phyloP scores from a whole-genome alignment of 176 grass and related monocot genomes.

The Oryza brachyantha region DNA sequence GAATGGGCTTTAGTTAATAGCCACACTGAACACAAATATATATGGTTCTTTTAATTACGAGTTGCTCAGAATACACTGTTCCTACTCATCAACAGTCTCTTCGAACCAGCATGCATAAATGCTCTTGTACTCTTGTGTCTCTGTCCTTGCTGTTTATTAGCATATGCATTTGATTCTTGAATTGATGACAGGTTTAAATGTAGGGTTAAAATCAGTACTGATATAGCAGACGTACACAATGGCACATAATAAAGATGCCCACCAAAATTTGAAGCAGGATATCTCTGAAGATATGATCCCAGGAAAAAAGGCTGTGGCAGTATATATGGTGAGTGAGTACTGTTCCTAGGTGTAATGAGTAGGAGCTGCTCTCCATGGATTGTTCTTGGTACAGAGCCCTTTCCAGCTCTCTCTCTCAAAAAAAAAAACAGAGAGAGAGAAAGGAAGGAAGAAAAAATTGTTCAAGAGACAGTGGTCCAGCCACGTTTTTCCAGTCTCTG shows the following conservation, averaged over 20 bases:
- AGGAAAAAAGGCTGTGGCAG: conserved; percentile 23
- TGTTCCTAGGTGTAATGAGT: conserved; percentile 25
- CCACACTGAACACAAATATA: not conserved
- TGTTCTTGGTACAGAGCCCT: conserved; percentile 34
- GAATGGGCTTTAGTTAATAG: not conserved
- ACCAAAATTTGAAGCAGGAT: conserved; percentile 17
- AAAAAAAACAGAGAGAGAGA: not conserved
- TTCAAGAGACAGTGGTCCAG: conserved; percentile 33
- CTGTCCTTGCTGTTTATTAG: conserved; percentile 26
- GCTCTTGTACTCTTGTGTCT: conserved; percentile 19
- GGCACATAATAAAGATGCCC: conserved; percentile 1
- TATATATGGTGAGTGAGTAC: not conserved
- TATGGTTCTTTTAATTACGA: not conserved
- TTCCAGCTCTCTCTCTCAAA: conserved; percentile 25
- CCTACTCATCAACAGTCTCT: conserved; percentile 24
- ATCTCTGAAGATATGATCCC: conserved; percentile 27
- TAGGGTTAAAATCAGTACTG: conserved; percentile 13
- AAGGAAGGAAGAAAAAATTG: too few relatives aligned
- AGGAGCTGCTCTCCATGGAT: conserved; percentile 38
- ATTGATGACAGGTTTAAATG: conserved; percentile 27
- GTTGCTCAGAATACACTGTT: not conserved
- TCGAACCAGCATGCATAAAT: conserved; percentile 23
- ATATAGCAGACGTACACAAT: conserved; percentile 1
- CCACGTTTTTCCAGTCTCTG: not conserved
- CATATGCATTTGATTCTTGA: conserved; percentile 25